phyloP scores from a whole-genome alignment of 495 filamentous ascomycete species.

The Penicillium roqueforti region DNA sequence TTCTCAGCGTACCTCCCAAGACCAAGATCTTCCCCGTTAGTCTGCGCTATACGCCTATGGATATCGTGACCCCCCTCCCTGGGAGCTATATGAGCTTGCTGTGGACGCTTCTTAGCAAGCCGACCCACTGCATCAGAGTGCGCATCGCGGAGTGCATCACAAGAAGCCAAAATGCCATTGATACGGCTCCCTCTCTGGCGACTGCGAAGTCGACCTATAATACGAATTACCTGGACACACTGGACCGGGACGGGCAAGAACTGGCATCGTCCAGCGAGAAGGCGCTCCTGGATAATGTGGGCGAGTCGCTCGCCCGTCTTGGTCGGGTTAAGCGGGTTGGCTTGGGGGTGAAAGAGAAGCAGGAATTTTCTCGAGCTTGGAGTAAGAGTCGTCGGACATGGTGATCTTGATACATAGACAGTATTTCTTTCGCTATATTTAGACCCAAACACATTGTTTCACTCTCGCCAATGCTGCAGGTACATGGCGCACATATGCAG shows the following conservation, averaged over 20 bases:
- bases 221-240: constrained; percentile 48
- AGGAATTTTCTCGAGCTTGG: constrained; percentile 67
- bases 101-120: constrained; percentile 79
- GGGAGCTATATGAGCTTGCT: constrained; percentile 62
- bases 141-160: constrained; percentile 72
- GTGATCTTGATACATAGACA: constrained; percentile 15
- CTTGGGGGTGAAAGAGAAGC: constrained; percentile 77
- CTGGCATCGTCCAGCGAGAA: constrained; percentile 53
- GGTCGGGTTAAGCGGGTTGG: constrained; percentile 89
- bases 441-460: neutral
- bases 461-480: neutral
- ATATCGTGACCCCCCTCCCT: constrained; percentile 88
- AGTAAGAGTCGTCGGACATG: constrained; percentile 38
- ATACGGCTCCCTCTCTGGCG: constrained; percentile 8
- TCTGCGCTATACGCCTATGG: constrained; percentile 78
- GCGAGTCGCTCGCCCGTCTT: constrained; percentile 81
- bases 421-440: neutral
- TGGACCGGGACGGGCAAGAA: constrained; percentile 33
- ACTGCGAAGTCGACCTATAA: constrained; percentile 36
- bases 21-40: constrained; percentile 83
- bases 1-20: constrained; percentile 58
- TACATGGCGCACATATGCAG: too few relatives aligned
- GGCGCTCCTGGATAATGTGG: constrained; percentile 65
- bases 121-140: constrained; percentile 85
- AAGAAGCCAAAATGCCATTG: constrained; percentile 36